Conservation (phyloP, 345 rosid species). For the Brassica juncea region DNA sequence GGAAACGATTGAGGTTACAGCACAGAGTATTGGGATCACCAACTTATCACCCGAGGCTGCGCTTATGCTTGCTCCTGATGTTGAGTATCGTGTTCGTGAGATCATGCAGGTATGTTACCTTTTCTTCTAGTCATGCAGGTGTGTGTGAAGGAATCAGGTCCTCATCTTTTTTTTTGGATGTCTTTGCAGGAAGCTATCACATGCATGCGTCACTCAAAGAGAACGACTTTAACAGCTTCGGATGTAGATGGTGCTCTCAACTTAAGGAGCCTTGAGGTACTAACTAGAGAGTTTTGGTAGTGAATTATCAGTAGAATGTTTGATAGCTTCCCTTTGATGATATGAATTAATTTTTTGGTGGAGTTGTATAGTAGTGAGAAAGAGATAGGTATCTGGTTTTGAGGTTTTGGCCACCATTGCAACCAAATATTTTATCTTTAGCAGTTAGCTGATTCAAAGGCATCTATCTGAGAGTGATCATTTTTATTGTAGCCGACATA, state of each 20-base stretch:
- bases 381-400: slow-evolving; percentile 14
- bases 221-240: slow-evolving; percentile 66
- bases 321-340: slow-evolving; percentile 12
- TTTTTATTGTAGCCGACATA: slow-evolving; percentile 71
- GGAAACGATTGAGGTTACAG: slow-evolving; percentile 85
- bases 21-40: slow-evolving; percentile 83
- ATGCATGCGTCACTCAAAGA: slow-evolving; percentile 93
- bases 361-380: not conserved
- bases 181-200: slow-evolving; percentile 76
- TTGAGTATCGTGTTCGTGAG: slow-evolving; percentile 91
- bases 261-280: slow-evolving; percentile 85
- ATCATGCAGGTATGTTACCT: slow-evolving; percentile 69
- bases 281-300: not conserved
- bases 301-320: not conserved
- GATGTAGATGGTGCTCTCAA: slow-evolving; percentile 89
- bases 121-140: not conserved
- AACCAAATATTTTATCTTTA: not conserved
- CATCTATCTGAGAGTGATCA: slow-evolving; percentile 21
- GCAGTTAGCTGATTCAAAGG: not conserved
- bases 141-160: not conserved
- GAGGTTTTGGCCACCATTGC: slow-evolving; percentile 3
- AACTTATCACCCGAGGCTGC: slow-evolving; percentile 74
- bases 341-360: not conserved
- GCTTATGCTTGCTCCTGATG: slow-evolving; percentile 87
- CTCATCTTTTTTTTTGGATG: slow-evolving; percentile 28